phyloP scores from a whole-genome alignment of 164 flowering plant species.

The Vitis vinifera region ASM3070453v1 NC_081820.1:27068501-27069000 shows the following conservation, averaged over 20 bases:
- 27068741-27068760: slow-evolving; percentile 33
- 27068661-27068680: slow-evolving; percentile 60
- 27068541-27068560: slow-evolving; percentile 89
- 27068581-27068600: slow-evolving; percentile 85
- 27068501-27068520: slow-evolving; percentile 61
- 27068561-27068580: slow-evolving; percentile 70
- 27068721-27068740: slow-evolving; percentile 73
- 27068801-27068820: slow-evolving; percentile 71
- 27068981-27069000: slow-evolving; percentile 73
- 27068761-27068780: slow-evolving; percentile 50
- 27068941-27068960: slow-evolving; percentile 76
- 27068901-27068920: slow-evolving; percentile 73
- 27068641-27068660: slow-evolving; percentile 53
- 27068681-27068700: slow-evolving; percentile 53
- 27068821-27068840: slow-evolving; percentile 79
- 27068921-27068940: slow-evolving; percentile 59
- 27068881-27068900: slow-evolving; percentile 86
- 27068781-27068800: slow-evolving; percentile 86
- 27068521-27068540: slow-evolving; percentile 73
- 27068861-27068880: slow-evolving; percentile 63
- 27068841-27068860: slow-evolving; percentile 52
- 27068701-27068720: slow-evolving; percentile 55
- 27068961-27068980: slow-evolving; percentile 85
- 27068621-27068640: slow-evolving; percentile 69
- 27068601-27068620: slow-evolving; percentile 76